These are phyloP conservation scores for Phytophthora idaei DNA, from an alignment of 352 stramenopile species.

Conservation along the genomic window DNA sequence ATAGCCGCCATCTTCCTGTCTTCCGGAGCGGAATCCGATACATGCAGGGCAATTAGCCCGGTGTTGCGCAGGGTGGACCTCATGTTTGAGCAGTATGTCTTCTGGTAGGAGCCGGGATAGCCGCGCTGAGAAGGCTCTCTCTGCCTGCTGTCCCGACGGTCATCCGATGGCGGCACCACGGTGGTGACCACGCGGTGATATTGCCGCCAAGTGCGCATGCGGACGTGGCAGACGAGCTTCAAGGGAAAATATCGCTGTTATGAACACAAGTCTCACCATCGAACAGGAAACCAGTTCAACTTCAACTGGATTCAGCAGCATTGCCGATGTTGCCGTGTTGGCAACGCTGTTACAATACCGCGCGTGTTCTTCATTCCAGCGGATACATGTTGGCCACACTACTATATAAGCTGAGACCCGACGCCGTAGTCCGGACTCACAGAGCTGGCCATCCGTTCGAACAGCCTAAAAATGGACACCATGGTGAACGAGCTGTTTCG, in stretches of 20 bases:
- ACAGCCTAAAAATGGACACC: constrained; percentile 5
- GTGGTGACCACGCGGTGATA: background rate
- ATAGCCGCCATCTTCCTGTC: background rate
- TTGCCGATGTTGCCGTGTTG: constrained; percentile 6
- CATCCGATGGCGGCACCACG: constrained; percentile 11
- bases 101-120: constrained; percentile 1
- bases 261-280: constrained; percentile 12
- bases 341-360: background rate
- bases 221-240: constrained; percentile 24
- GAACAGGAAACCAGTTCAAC: constrained; percentile 17
- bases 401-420: constrained; percentile 3
- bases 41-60: background rate
- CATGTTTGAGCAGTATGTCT: background rate
- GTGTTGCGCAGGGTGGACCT: constrained; percentile 5
- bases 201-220: constrained; percentile 7
- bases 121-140: constrained; percentile 6
- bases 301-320: constrained; percentile 22
- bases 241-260: constrained; percentile 9
- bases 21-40: too few species aligned
- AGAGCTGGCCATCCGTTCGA: background rate
- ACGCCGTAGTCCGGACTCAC: background rate
- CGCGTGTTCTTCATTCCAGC: background rate
- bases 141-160: background rate
- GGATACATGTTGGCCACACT: background rate
- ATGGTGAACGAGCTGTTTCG: constrained; percentile 7